Base-by-base conservation (phyloP, 352 stramenopile species). In the Globisporangium canariense region DNA sequence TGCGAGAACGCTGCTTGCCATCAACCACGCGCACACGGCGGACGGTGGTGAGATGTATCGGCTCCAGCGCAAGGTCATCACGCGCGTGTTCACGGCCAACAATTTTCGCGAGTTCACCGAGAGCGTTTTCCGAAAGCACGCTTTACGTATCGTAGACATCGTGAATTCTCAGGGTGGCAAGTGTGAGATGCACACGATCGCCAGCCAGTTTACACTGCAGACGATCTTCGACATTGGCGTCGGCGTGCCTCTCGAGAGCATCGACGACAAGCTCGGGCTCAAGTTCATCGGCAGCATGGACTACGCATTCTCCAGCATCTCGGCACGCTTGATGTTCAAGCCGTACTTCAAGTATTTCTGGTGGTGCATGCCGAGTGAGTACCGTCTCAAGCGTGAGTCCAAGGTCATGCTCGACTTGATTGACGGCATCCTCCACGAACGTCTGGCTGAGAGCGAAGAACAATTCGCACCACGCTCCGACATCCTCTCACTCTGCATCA, bases 81-180 rank as follows among this genome's bases (percentile, higher is more conserved):
- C 81, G 34, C 90, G 93, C 56, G 93, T 98, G 38, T 96, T 97
- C 47, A 94, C 82, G 38, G 85, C 72, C 3, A 66, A 54, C 18
- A 88, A 87, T 45, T 86, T 90, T 14, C 74, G 74, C 28, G 58
- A 69, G 3, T 83, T 79, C 54, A 70, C 67, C 1, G 74, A 85
- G 60, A 45, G 79, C 64, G 56, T 86, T 0, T 85, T 90, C 56
- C 62, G 61, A 40, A 18, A 78, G 69, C 76, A 62, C 3, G 20
- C 40, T n/a, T 75, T 76, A 86, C 61, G 79, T 73, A 11, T 58
- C 20, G 54, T 78, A 18, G 13, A 73, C 13, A 25, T 64, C 25
- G 61, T 75, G 22, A 57, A 62, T 3, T 22, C 40, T 30, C 36
- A 20, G 34, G 49, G 7, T 25, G 53, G 40, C 41, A 53, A 64